phyloP scores from a whole-genome alignment of 2,329 filamentous ascomycete species.

The Diplodia scrobiculata region DNA sequence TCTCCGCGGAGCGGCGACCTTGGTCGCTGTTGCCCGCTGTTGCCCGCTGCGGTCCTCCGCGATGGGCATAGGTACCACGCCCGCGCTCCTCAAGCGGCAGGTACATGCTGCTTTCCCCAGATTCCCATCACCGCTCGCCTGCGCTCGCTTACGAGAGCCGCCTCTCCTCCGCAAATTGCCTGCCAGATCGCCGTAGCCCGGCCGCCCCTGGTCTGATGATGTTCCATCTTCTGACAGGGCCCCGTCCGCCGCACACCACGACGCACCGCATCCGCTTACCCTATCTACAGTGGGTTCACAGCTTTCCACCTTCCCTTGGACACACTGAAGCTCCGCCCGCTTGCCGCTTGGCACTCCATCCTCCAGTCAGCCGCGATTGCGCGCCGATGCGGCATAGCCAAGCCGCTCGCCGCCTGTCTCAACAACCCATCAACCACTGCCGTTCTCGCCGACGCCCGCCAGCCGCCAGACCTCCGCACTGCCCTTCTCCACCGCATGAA shows the following conservation, averaged over 20 bases:
- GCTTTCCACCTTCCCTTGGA: constrained; percentile 10
- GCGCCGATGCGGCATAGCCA: not conserved
- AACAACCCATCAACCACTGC: constrained; percentile 18
- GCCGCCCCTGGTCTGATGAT: not conserved
- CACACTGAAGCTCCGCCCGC: not conserved
- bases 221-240: not conserved
- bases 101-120: constrained; percentile 21
- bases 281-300: constrained; percentile 24
- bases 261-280: not conserved
- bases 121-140: not conserved
- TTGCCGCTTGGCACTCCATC: constrained; percentile 7
- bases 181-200: not conserved
- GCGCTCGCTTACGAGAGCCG: constrained; percentile 11
- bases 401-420: not conserved
- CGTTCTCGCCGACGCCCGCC: constrained; percentile 29
- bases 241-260: not conserved
- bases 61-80: not conserved
- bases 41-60: not conserved
- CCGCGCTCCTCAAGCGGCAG: constrained; percentile 6
- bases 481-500: constrained; percentile 43
- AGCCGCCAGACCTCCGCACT: constrained; percentile 42
- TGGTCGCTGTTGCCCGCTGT: constrained; percentile 6
- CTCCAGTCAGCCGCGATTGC: constrained; percentile 5
- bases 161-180: constrained; percentile 7
- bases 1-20: constrained; percentile 7